Conservation (phyloP, 2,329 filamentous ascomycete genomes). For the Alternaria infectoria region DNA sequence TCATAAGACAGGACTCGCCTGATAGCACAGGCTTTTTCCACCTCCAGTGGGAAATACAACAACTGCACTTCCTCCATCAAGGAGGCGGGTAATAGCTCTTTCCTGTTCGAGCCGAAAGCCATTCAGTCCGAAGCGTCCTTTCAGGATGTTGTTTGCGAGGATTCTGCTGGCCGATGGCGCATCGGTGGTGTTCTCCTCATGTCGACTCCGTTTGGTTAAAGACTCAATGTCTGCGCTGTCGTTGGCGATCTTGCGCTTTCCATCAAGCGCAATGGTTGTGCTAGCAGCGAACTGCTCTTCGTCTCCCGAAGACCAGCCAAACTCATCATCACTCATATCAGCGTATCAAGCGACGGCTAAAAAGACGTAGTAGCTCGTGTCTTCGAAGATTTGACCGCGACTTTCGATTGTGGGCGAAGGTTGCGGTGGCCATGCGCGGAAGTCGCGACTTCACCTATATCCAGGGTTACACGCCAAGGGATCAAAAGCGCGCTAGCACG, state of each 20-base stretch:
- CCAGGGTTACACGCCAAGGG: not conserved
- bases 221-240: not conserved
- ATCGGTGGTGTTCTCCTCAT: not conserved
- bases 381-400: not conserved
- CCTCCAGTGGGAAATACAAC: conserved; percentile 84
- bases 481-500: conserved; percentile 3
- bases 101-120: conserved; percentile 56
- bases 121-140: conserved; percentile 50
- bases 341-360: not conserved
- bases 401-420: not conserved
- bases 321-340: conserved; percentile 18
- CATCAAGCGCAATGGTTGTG: not conserved
- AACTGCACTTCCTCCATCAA: conserved; percentile 52
- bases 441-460: not conserved
- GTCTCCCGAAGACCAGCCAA: conserved; percentile 13
- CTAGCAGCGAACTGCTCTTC: conserved; percentile 11
- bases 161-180: conserved; percentile 24
- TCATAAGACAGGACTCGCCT: conserved; percentile 59
- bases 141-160: conserved; percentile 45
- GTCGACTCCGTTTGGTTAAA: conserved; percentile 3
- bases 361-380: accelerated
- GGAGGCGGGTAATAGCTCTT: conserved; percentile 51
- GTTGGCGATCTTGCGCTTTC: conserved; percentile 10
- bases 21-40: conserved; percentile 95
- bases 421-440: not conserved